These are phyloP conservation scores for Astragalus membranaceus DNA, from an alignment of 306 rosid species.

Conservation along the genomic window DNA sequence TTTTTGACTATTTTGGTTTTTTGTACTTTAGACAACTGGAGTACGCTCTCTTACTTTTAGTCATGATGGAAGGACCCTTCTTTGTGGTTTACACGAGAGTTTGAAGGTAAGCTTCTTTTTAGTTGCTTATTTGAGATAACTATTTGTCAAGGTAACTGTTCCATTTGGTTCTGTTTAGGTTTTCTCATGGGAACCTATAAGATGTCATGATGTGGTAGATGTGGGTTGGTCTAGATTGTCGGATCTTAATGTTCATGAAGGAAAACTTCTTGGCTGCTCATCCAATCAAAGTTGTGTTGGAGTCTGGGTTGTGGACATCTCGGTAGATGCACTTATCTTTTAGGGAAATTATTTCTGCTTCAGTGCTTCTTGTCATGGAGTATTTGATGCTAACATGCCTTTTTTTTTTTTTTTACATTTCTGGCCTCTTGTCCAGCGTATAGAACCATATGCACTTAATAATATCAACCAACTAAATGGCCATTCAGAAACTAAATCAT, in stretches of 20 bases:
- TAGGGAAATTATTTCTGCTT: neutral
- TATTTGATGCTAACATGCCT: constrained; percentile 19
- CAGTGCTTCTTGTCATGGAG: constrained; percentile 5
- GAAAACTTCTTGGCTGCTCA: constrained; percentile 98
- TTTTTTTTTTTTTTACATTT: neutral
- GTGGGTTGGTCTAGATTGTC: constrained; percentile 97
- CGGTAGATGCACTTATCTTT: constrained; percentile 49
- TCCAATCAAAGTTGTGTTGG: constrained; percentile 98
- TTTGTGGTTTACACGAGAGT: constrained; percentile 96
- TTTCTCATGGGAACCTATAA: constrained; percentile 94
- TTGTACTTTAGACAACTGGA: constrained; percentile 69
- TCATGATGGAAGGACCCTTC: constrained; percentile 96
- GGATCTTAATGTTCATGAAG: constrained; percentile 97
- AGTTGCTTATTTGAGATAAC: constrained; percentile 8
- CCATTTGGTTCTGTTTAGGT: constrained; percentile 46
- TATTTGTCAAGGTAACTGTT: constrained; percentile 12
- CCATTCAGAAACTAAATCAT: constrained; percentile 68
- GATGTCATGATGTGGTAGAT: constrained; percentile 85
- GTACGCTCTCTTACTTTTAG: constrained; percentile 86
- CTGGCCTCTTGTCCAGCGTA: constrained; percentile 57
- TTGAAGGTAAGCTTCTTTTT: constrained; percentile 58
- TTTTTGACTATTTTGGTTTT: neutral
- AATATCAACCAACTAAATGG: constrained; percentile 62
- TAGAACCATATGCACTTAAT: constrained; percentile 73
- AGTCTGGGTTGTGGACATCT: constrained; percentile 98